Evolutionary conservation across 2,329 filamentous ascomycete genomes (phyloP).

Genomic region (Verticillium dahliae): DNA sequence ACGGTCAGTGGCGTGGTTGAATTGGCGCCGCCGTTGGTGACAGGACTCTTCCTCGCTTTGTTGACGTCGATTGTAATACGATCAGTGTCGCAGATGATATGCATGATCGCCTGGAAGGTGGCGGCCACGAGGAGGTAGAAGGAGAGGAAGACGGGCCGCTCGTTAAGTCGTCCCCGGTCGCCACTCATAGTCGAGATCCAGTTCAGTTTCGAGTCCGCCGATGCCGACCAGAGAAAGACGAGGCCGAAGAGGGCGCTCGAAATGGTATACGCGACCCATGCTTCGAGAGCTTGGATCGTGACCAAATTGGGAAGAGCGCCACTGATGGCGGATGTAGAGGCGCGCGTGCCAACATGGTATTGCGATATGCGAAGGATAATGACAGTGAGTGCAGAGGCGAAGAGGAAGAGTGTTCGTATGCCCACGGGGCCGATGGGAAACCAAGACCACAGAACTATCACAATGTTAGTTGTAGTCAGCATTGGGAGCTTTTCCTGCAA

Average conservation of each 20-base stretch:
- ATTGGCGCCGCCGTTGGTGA: conserved; percentile 6
- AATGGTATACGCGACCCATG: conserved; percentile 66
- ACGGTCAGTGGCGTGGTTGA: conserved; percentile 17
- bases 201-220: conserved; percentile 54
- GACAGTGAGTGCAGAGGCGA: conserved; percentile 67
- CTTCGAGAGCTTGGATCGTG: conserved; percentile 58
- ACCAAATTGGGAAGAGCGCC: conserved; percentile 54
- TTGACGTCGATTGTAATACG: conserved; percentile 45
- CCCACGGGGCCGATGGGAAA: conserved; percentile 74
- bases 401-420: conserved; percentile 68
- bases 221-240: conserved; percentile 69
- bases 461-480: neutral
- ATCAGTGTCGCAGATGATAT: conserved; percentile 71
- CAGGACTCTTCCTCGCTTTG: neutral
- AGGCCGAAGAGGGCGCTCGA: conserved; percentile 77
- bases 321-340: conserved; percentile 60
- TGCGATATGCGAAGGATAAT: conserved; percentile 83
- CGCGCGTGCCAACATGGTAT: conserved; percentile 69
- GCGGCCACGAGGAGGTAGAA: conserved; percentile 64
- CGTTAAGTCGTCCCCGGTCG: conserved; percentile 74
- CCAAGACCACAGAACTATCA: conserved; percentile 76
- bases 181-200: conserved; percentile 67
- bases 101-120: conserved; percentile 59
- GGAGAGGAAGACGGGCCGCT: conserved; percentile 76
- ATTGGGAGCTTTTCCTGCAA: neutral